Conservation (phyloP, 495 filamentous ascomycete species). For the Annulohypoxylon moriforme region DNA sequence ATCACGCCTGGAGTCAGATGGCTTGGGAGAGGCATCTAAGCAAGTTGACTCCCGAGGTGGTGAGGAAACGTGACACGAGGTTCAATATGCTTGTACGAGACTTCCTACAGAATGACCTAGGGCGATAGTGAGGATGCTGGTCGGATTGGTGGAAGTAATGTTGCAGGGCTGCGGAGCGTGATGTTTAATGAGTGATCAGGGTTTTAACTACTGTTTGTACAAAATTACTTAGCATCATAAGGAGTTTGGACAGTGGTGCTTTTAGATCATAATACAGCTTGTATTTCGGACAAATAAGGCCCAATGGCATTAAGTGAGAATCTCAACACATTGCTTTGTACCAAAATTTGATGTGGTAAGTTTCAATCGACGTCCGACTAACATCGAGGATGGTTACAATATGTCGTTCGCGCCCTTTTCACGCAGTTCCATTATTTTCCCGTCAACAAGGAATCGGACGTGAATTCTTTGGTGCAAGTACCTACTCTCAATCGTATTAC, state of each 20-base stretch:
- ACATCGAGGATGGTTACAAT: too few relatives aligned
- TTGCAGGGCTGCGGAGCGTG: not conserved
- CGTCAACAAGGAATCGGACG: too few relatives aligned
- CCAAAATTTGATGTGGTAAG: too few relatives aligned
- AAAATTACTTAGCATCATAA: constrained; percentile 13
- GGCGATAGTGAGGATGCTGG: not conserved
- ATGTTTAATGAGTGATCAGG: constrained; percentile 12
- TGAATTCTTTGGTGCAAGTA: too few relatives aligned
- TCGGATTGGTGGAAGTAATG: not conserved
- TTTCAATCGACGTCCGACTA: too few relatives aligned
- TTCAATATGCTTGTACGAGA: constrained; percentile 60
- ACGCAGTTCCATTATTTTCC: too few relatives aligned
- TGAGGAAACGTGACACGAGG: constrained; percentile 54
- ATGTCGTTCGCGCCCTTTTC: too few relatives aligned
- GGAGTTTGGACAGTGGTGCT: constrained; percentile 3
- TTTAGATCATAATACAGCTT: constrained; percentile 14
- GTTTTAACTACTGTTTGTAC: constrained; percentile 1
- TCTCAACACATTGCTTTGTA: too few relatives aligned
- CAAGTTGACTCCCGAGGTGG: constrained; percentile 51
- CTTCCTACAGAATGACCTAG: constrained; percentile 57
- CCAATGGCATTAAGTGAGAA: too few relatives aligned
- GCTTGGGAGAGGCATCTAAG: constrained; percentile 57
- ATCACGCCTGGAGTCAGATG: constrained; percentile 62
- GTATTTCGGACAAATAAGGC: too few relatives aligned
- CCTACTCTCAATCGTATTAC: too few relatives aligned